Evolutionary conservation across 2,329 filamentous ascomycete species (phyloP), one percentile per base, ranked within the genome.

Genomic region (Eutypa lata): DNA sequence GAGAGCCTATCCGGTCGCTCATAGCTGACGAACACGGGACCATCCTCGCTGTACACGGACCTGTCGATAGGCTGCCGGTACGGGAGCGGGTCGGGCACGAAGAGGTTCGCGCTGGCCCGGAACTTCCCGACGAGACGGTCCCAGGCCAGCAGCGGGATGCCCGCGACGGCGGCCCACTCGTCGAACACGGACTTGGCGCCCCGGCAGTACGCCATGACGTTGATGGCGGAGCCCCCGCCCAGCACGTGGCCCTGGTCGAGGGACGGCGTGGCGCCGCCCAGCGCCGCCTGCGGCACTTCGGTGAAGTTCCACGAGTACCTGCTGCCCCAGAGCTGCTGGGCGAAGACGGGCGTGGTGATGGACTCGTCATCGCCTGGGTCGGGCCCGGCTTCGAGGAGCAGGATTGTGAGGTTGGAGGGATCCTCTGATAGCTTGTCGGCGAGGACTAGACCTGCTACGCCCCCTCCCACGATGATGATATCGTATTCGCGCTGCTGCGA

Each of bases 161-260:
- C 54, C 2, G 54, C 52, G n/a, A 54, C 24, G 13, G 31, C 18
- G 7, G 54, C 54, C 54, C 54, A 56, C 48, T 54, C 52, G 28
- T 56, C 54, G 13, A 56, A 56, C 7, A 56, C 54, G 22, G 54
- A 56, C 1, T 21, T 11, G 10, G 54, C 40, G 1, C 54, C 54
- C n/a, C 54, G 49, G 35, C 45, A 52, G 22, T 56, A 67, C 21
- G 55, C 60, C 66, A 70, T 68, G 3, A 62, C 63, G 22, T 70
- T 70, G 22, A 70, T 56, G 1, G 60, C 61, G 3, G 65, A 65
- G 19, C 65, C 59, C 6, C 68, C 68, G 2, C 68, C 68, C 1
- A 70, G 28, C 2, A 19, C 42, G 5, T 37, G 22, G 11, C 52
- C 54, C 18, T 54, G 54, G 3, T 40, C 38, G 21, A 57, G 44